Percentiles rank a stretch among this genome's conserved stretches.
Evolutionary conservation across 202 grass and related monocot species (phyloP).

Genomic region (Bolboschoenoplectus hybrid): DNA sequence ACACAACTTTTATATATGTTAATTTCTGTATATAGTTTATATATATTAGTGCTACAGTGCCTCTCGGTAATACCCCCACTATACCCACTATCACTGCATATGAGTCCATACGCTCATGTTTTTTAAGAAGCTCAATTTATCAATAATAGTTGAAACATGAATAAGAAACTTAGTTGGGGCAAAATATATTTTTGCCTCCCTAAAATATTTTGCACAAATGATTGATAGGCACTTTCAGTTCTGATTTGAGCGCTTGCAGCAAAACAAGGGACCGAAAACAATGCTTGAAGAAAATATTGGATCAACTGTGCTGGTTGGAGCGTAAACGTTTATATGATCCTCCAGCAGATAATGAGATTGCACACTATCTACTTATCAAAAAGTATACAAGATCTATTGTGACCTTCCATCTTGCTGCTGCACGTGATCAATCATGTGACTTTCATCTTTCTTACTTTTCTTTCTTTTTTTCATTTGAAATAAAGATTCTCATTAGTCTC

Average conservation of each 20-base stretch:
- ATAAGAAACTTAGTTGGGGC: too few species aligned
- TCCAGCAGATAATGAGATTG: conserved; percentile 16
- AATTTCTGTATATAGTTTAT: too few species aligned
- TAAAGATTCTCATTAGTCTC: too few species aligned
- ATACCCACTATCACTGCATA: too few species aligned
- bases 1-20: too few species aligned
- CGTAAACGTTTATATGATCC: conserved; percentile 23
- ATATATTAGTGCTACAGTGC: too few species aligned
- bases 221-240: background rate
- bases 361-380: background rate
- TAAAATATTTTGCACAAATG: too few species aligned
- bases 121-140: too few species aligned
- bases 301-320: conserved; percentile 11
- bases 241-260: background rate
- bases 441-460: background rate
- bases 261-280: background rate
- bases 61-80: too few species aligned
- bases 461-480: background rate
- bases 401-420: background rate
- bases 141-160: too few species aligned
- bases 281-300: conserved; percentile 25
- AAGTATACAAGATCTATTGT: conserved; percentile 8
- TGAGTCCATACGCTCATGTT: too few species aligned
- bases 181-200: too few species aligned
- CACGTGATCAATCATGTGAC: background rate